phyloP scores from a whole-genome alignment of 768 basidiomycete genomes.

The Naganishia friedmannii region DNA sequence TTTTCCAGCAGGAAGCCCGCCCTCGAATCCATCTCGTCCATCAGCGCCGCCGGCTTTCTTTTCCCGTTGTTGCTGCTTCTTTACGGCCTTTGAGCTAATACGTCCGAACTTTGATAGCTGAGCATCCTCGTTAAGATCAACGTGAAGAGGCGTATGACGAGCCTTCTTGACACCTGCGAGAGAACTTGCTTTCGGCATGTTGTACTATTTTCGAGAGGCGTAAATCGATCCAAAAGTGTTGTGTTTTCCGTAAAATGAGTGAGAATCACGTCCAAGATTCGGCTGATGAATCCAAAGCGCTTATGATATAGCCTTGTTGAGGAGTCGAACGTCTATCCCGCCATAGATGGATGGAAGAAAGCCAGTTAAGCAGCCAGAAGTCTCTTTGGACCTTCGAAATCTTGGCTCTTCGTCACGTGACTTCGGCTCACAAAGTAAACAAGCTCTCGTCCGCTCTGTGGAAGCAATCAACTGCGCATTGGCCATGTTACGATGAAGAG shows the following conservation, averaged over 20 bases:
- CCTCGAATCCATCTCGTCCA: conserved; percentile 16
- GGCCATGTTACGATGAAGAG: no score
- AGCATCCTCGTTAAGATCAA: conserved; percentile 79
- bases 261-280: neutral
- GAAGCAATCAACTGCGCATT: neutral
- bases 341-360: neutral
- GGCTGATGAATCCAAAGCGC: no score
- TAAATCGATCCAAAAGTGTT: neutral
- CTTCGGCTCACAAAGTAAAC: conserved; percentile 16
- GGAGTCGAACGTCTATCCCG: neutral
- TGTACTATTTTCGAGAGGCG: neutral
- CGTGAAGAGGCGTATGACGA: conserved; percentile 80
- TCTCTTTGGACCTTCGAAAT: conserved; percentile 16
- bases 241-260: neutral
- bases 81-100: conserved; percentile 59
- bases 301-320: neutral
- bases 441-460: neutral
- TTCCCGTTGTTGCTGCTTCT: conserved; percentile 53
- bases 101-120: conserved; percentile 70
- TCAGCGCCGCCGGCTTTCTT: conserved; percentile 57
- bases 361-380: neutral
- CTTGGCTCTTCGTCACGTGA: conserved; percentile 20
- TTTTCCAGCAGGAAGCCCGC: conserved; percentile 11
- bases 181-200: conserved; percentile 32
- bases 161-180: conserved; percentile 36